Conservation (phyloP, 805 yeast genomes). For the Nematodospora valgi region DNA sequence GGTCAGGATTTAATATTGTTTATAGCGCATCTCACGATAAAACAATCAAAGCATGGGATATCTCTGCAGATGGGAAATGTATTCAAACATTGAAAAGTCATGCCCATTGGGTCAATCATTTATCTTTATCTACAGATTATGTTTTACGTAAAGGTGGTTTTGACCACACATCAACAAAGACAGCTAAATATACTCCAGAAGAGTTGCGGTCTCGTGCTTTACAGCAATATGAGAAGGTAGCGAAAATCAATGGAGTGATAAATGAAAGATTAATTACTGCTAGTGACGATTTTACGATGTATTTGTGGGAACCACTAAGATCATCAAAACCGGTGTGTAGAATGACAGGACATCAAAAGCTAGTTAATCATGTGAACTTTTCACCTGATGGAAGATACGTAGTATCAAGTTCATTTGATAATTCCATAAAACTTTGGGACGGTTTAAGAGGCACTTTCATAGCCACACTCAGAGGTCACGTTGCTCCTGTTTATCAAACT, state of each 20-base stretch:
- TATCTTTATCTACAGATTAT: slow-evolving; percentile 87
- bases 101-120: slow-evolving; percentile 97
- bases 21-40: slow-evolving; percentile 94
- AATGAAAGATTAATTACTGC: slow-evolving; percentile 89
- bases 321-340: slow-evolving; percentile 81
- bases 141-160: slow-evolving; percentile 85
- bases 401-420: slow-evolving; percentile 93
- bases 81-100: slow-evolving; percentile 79
- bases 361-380: slow-evolving; percentile 92
- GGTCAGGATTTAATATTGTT: slow-evolving; percentile 87
- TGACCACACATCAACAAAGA: slow-evolving; percentile 60
- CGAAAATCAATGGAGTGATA: slow-evolving; percentile 50
- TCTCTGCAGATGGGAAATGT: slow-evolving; percentile 66
- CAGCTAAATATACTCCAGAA: slow-evolving; percentile 19
- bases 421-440: slow-evolving; percentile 94
- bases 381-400: slow-evolving; percentile 92
- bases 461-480: slow-evolving; percentile 93
- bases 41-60: slow-evolving; percentile 89
- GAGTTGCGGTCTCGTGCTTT: slow-evolving; percentile 49
- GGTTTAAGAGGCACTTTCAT: slow-evolving; percentile 88
- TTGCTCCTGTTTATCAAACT: slow-evolving; percentile 95
- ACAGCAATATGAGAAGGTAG: slow-evolving; percentile 59
- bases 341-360: slow-evolving; percentile 96
- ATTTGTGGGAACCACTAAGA: slow-evolving; percentile 88
- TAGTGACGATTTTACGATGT: slow-evolving; percentile 97